A percentile compares a stretch with the other conserved stretches of the same genome.
Evolutionary conservation across 1,284 basidiomycete species (phyloP).

Genomic region (Xanthoconium separans): DNA sequence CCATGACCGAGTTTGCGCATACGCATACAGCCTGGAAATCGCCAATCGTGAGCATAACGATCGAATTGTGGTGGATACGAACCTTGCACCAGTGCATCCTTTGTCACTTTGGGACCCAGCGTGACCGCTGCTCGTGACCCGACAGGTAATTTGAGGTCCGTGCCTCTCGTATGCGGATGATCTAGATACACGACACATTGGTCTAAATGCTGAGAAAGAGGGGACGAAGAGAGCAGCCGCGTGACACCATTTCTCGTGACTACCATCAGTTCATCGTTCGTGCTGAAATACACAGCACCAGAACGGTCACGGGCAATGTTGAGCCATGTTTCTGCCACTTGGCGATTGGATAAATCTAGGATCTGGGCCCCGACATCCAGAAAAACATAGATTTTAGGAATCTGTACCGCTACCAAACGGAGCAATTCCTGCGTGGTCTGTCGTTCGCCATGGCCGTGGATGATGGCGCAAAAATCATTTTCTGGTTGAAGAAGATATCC

Average conservation of each 20-base stretch:
- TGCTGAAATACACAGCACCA: neutral
- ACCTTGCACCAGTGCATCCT: neutral
- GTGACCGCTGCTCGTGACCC: neutral
- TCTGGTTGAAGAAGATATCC: neutral
- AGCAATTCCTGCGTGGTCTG: neutral
- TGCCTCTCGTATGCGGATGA: neutral
- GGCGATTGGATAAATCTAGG: neutral
- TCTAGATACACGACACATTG: neutral
- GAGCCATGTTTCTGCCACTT: neutral
- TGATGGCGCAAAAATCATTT: neutral
- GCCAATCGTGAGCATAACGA: too few species aligned
- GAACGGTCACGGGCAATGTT: neutral
- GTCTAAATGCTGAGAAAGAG: neutral
- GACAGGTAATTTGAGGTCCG: neutral
- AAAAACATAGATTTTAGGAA: neutral
- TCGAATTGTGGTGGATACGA: neutral
- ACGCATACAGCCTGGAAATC: neutral
- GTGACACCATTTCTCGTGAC: neutral
- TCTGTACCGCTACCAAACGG: neutral
- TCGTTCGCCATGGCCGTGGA: neutral
- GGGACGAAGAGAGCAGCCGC: neutral
- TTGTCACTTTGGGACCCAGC: neutral
- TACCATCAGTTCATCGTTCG: neutral
- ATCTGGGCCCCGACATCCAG: neutral
- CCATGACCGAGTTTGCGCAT: neutral